These are phyloP conservation scores for Leccinum obscurum DNA, from an alignment of 768 basidiomycete genomes.

Conservation along the genomic window DNA sequence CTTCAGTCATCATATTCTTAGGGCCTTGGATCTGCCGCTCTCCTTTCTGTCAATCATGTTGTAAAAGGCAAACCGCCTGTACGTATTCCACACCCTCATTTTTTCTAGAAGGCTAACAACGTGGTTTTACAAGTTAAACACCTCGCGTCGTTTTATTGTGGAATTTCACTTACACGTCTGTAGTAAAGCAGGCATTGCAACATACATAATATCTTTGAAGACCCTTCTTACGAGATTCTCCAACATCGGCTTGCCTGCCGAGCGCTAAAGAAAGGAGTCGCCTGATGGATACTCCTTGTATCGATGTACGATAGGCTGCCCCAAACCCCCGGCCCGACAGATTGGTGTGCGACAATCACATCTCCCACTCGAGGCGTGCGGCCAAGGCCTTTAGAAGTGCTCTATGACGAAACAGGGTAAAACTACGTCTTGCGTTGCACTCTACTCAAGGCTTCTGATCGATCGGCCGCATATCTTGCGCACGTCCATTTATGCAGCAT, in stretches of 20 bases:
- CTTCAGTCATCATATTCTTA: background rate
- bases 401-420: background rate
- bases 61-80: background rate
- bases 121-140: background rate
- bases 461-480: background rate
- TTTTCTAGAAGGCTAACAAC: background rate
- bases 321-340: background rate
- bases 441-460: background rate
- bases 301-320: background rate
- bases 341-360: background rate
- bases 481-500: background rate
- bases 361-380: background rate
- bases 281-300: background rate
- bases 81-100: background rate
- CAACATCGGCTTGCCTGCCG: background rate
- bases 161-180: background rate
- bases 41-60: background rate
- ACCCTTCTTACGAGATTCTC: background rate
- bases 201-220: no score
- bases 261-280: background rate
- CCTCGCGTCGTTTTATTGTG: background rate
- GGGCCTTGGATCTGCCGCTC: background rate
- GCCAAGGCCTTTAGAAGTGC: background rate
- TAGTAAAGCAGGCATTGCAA: background rate
- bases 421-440: background rate